These are phyloP conservation scores for Davidsoniella virescens DNA, from an alignment of 2,329 filamentous ascomycete genomes.

Conservation along the genomic window DNA sequence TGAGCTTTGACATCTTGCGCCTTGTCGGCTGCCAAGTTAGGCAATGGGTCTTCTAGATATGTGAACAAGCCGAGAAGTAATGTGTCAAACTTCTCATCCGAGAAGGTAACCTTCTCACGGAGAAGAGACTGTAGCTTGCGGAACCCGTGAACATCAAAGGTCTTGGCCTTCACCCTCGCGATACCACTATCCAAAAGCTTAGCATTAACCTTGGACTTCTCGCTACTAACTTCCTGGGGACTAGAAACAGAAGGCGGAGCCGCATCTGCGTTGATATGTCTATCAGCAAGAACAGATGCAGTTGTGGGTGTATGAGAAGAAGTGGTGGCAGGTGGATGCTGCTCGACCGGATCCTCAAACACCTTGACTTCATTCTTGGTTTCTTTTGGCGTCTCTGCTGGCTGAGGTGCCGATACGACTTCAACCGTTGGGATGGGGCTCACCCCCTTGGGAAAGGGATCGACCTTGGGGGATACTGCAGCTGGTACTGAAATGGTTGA, in stretches of 20 bases:
- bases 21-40: slow-evolving; percentile 43
- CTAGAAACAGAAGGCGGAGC: background rate
- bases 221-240: slow-evolving; percentile 16
- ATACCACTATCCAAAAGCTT: slow-evolving; percentile 60
- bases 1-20: slow-evolving; percentile 58
- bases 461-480: slow-evolving; percentile 3
- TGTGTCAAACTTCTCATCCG: slow-evolving; percentile 51
- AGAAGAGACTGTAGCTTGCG: slow-evolving; percentile 61
- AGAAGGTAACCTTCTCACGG: slow-evolving; percentile 48
- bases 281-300: slow-evolving; percentile 40
- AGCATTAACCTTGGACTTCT: slow-evolving; percentile 39
- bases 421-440: background rate
- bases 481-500: background rate
- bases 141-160: slow-evolving; percentile 69
- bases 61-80: slow-evolving; percentile 53
- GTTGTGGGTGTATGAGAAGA: slow-evolving; percentile 22
- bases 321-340: slow-evolving; percentile 24
- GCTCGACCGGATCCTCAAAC: slow-evolving; percentile 44
- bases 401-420: background rate
- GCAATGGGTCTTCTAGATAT: slow-evolving; percentile 48
- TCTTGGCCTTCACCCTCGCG: slow-evolving; percentile 51
- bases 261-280: slow-evolving; percentile 41
- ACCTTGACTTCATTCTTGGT: slow-evolving; percentile 28
- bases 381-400: slow-evolving; percentile 1
- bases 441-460: background rate